A percentile compares a stretch with the other conserved stretches of the same genome.
phyloP scores from a whole-genome alignment of 129 eudicot genomes.

The Flaveria bidentis region DNA sequence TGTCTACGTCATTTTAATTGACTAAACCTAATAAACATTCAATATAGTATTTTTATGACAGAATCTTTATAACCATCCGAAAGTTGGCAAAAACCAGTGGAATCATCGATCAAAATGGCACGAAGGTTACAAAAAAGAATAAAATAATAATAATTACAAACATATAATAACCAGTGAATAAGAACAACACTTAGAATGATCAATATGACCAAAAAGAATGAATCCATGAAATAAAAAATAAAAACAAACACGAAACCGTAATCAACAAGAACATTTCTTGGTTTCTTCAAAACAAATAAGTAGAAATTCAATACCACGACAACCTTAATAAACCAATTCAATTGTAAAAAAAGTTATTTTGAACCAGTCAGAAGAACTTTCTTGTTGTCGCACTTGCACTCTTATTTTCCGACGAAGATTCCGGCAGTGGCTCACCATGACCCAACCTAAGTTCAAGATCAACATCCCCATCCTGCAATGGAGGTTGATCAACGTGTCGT shows the following conservation, averaged over 20 bases:
- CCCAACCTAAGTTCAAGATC: conserved; percentile 50
- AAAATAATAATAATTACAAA: neutral
- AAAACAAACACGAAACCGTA: conserved; percentile 28
- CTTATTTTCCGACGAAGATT: conserved; percentile 24
- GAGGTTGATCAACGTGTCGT: conserved; percentile 9
- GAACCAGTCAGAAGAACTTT: conserved; percentile 34
- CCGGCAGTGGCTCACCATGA: conserved; percentile 27
- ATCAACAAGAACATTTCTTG: conserved; percentile 26
- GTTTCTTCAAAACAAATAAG: conserved; percentile 17
- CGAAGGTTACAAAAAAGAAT: neutral
- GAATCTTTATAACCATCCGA: conserved; percentile 9
- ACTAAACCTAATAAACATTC: neutral
- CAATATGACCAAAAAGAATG: conserved; percentile 35
- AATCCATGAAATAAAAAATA: conserved; percentile 5
- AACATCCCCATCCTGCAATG: conserved; percentile 22
- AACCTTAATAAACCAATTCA: conserved; percentile 7
- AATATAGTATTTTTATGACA: neutral
- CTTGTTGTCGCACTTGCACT: conserved; percentile 24
- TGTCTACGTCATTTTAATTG: neutral
- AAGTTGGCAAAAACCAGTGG: neutral
- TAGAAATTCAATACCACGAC: conserved; percentile 31
- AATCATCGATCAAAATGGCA: conserved; percentile 15
- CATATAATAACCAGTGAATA: neutral
- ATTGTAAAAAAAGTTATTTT: no score
- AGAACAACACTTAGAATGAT: conserved; percentile 7